Evolutionary conservation across 2,329 filamentous ascomycete species (phyloP), one percentile per base, ranked within the genome.

Genomic region (Fusarium chlamydosporum): DNA sequence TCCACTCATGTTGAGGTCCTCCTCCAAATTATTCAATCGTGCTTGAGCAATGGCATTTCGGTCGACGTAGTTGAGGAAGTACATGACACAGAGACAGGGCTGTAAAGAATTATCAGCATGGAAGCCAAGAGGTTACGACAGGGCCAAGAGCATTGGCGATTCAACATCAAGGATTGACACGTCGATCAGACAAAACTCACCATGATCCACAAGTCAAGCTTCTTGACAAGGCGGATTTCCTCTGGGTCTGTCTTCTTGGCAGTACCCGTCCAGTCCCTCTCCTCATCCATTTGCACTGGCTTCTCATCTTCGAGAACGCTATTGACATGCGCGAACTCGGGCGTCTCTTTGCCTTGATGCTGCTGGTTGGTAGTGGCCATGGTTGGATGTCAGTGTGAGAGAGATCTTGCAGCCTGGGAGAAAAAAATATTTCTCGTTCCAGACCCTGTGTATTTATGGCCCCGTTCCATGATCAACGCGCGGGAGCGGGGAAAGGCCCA

Each of bases 1-100:
- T 13, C 85, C 85, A 2, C 72, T 77, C 83, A 89, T 86, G 7
- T 77, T 77, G 1, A 89, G 78, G 55, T 88, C 83, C 11, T 79
- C 72, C 60, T 84, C 81, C 5, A 85, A 68, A 11, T 82, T 82
- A 4, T 85, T 85, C 11, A 82, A 70, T 57, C 82, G 79, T 7
- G 82, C 82, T 42, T 82, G 81, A 1, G 81, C 81, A 53, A 84
- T 82, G 42, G 81, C 81, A 40, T 83, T 83, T 31, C 81, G 75
- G 38, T 83, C 82, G 41, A 55, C 52, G 31, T 55, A 55, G n/a
- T 55, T 55, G 41, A 55, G 52, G 56, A 81, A 82, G 52, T 82
- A 82, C 79, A 82, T 83, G 8, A 79, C 38, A 68, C 80, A 83
- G n/a, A 76, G 62, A 31, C 65, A 68, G 2, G 74, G 74, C 74